Evolutionary conservation across 1,139 yeast species (phyloP).

Genomic region (Blastobotrys petasosporus): DNA sequence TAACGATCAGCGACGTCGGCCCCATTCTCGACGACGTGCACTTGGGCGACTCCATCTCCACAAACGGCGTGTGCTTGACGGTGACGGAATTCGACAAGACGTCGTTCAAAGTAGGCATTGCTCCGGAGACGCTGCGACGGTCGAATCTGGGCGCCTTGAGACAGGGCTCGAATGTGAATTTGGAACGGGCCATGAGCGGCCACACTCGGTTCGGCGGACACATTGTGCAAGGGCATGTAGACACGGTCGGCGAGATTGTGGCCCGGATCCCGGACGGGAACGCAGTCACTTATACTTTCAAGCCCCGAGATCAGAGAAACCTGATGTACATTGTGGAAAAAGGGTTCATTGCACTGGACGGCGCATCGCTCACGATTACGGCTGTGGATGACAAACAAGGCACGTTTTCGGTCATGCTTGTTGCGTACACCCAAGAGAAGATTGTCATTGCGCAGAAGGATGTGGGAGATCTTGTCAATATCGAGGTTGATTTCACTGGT

Average conservation of each 20-base stretch:
- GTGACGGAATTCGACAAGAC: constrained; percentile 67
- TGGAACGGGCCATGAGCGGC: constrained; percentile 83
- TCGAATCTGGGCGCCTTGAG: constrained; percentile 63
- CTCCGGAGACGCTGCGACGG: constrained; percentile 86
- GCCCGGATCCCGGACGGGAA: constrained; percentile 59
- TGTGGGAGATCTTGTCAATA: constrained; percentile 64
- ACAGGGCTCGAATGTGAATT: constrained; percentile 61
- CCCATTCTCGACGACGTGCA: constrained; percentile 71
- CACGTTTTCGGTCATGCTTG: constrained; percentile 81
- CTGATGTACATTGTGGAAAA: constrained; percentile 82
- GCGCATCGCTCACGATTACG: constrained; percentile 88
- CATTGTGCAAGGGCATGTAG: constrained; percentile 96
- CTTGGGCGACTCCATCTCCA: constrained; percentile 86
- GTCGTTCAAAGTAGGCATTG: constrained; percentile 80
- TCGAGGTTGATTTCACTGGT: constrained; percentile 93
- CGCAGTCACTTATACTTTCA: constrained; percentile 70
- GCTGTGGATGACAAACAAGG: constrained; percentile 51
- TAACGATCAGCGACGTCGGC: constrained; percentile 58
- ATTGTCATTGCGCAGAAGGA: constrained; percentile 66
- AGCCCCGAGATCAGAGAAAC: constrained; percentile 56
- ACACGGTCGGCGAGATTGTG: constrained; percentile 70
- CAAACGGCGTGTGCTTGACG: constrained; percentile 86
- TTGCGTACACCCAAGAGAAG: constrained; percentile 81
- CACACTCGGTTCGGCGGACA: constrained; percentile 94
- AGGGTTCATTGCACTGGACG: constrained; percentile 89